phyloP scores from a whole-genome alignment of 2,329 filamentous ascomycete species.

The Aspergillus arachidicola region DNA sequence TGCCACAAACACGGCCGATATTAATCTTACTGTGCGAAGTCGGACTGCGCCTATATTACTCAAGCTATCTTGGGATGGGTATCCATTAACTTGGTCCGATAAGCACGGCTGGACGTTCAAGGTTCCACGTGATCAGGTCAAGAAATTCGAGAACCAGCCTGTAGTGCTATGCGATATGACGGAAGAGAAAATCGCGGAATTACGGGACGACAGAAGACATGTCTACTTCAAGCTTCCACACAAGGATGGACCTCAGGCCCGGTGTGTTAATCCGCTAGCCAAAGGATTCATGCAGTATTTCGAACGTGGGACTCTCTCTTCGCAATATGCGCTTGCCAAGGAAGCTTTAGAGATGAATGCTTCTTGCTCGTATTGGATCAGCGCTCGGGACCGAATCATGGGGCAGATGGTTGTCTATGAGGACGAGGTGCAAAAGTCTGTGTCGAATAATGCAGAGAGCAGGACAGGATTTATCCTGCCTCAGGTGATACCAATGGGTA shows the following conservation, averaged over 20 bases:
- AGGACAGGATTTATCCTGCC: slow-evolving; percentile 84
- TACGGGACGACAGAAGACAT: slow-evolving; percentile 68
- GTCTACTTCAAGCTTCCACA: slow-evolving; percentile 93
- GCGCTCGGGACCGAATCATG: slow-evolving; percentile 86
- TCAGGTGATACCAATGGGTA: slow-evolving; percentile 97
- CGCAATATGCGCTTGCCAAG: slow-evolving; percentile 86
- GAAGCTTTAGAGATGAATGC: slow-evolving; percentile 98
- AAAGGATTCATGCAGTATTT: slow-evolving; percentile 92
- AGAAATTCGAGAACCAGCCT: slow-evolving; percentile 69
- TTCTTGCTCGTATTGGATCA: slow-evolving; percentile 99
- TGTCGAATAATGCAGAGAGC: slow-evolving; percentile 20
- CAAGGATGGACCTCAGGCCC: slow-evolving; percentile 84
- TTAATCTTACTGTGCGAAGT: slow-evolving; percentile 81
- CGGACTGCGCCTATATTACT: slow-evolving; percentile 84
- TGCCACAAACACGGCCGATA: slow-evolving; percentile 63
- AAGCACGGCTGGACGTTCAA: slow-evolving; percentile 91
- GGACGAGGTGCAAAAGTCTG: slow-evolving; percentile 53
- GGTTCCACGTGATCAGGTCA: slow-evolving; percentile 64
- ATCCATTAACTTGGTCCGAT: slow-evolving; percentile 91
- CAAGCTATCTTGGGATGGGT: slow-evolving; percentile 82
- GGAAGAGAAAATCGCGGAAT: slow-evolving; percentile 67
- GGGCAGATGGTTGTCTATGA: slow-evolving; percentile 95
- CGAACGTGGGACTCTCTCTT: slow-evolving; percentile 83
- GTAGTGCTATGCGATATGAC: slow-evolving; percentile 75
- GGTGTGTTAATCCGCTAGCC: slow-evolving; percentile 84